Percentiles rank a stretch among this genome's conserved stretches.
Conservation (phyloP, 116 monocot genomes). For the Zostera marina region DNA sequence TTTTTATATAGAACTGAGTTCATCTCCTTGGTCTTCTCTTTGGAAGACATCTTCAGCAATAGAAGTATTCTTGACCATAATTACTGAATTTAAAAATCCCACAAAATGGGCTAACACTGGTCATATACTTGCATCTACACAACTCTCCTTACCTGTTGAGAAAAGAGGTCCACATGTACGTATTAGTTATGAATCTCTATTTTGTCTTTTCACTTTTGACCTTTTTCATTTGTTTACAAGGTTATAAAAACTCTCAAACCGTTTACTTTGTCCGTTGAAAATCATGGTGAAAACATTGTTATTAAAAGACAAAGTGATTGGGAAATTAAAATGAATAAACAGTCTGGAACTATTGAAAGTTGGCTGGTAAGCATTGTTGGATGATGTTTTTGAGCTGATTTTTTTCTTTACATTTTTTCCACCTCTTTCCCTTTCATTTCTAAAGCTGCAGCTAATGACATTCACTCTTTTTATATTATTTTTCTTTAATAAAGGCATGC, state of each 20-base stretch:
- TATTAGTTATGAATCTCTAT: constrained; percentile 3
- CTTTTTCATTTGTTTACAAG: constrained; percentile 17
- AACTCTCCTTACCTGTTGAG: constrained; percentile 41
- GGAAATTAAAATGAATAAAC: constrained; percentile 50
- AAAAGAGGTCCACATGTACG: constrained; percentile 40
- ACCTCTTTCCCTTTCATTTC: too few species aligned
- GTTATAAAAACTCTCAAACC: constrained; percentile 22
- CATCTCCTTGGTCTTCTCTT: constrained; percentile 61
- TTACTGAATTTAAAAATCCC: constrained; percentile 22
- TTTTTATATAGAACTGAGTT: constrained; percentile 31
- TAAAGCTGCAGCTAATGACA: too few species aligned
- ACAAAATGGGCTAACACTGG: constrained; percentile 69
- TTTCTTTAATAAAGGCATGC: too few species aligned
- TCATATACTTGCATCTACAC: constrained; percentile 72
- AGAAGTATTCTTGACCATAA: constrained; percentile 66
- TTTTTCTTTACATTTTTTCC: too few species aligned
- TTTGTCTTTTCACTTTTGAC: not conserved
- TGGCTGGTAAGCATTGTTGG: constrained; percentile 49
- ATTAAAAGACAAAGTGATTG: constrained; percentile 27
- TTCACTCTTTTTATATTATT: too few species aligned
- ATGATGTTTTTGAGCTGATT: too few species aligned
- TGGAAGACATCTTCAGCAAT: constrained; percentile 36
- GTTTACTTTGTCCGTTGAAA: constrained; percentile 17
- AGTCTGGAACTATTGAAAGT: constrained; percentile 56
- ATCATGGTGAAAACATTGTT: constrained; percentile 24